Evolutionary conservation across 257 asterid species (phyloP), one percentile per base, ranked within the genome.

Genomic region (Nicotiana benthamiana): DNA sequence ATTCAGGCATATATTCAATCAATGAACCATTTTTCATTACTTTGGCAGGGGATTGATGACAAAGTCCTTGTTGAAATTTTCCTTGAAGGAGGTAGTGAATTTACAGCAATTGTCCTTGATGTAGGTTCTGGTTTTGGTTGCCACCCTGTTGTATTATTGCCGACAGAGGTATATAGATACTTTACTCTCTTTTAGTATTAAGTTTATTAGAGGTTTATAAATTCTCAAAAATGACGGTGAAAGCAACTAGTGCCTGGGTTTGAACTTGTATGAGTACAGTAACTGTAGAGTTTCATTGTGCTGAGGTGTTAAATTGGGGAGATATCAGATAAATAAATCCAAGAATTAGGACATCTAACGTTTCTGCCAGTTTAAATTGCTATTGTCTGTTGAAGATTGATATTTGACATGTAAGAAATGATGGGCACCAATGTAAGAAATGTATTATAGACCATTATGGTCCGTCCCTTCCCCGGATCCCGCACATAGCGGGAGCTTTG

Each of bases 31-130:
- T 79, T 75, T 52, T 68, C 79, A 7, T 77, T 82, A 57, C 80
- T 82, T 74, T 82, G 46, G 84, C 88, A 93, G 97, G 98, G 96
- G 75, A 93, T 93, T 52, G 98, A 93, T 88, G 97, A 93, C 87
- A 90, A 83, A 82, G 95, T 93, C 83, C 78, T 93, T 28, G 79
- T 93, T 77, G 98, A 93, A 83, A 83, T 90, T 83, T 93, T 93
- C 86, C 93, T 93, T 80, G 96, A 93, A 91, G 97, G 97, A 76
- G 98, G 98, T 75, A 79, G 90, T 83, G 98, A 93, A 85, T 93
- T 93, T 86, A 93, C 98, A 36, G 90, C 98, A 60, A 93, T 93
- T 60, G 90, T 93, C 79, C 93, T 93, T 68, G 98, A 93, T 62
- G 96, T 92, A 75, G 92, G 95, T 83, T 91, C 96, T 74, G 91